phyloP scores from a whole-genome alignment of 2,329 filamentous ascomycete species.

The Fusarium anthophilum region DNA sequence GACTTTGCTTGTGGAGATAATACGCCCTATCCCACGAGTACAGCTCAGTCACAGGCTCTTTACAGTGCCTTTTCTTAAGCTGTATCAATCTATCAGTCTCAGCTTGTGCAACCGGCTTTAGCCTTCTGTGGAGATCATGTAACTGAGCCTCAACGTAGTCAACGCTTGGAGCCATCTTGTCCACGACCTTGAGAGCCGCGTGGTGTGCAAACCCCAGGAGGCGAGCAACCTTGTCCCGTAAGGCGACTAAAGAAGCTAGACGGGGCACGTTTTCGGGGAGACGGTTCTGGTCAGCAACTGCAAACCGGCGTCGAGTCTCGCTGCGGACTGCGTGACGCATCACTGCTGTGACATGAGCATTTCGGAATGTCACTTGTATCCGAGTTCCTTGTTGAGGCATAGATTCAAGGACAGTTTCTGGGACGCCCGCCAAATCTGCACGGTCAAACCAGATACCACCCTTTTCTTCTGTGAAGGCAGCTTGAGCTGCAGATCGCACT shows the following conservation, averaged over 20 bases:
- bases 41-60: background rate
- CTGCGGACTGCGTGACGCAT: background rate
- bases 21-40: background rate
- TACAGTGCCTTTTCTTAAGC: background rate
- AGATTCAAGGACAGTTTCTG: rapidly evolving
- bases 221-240: background rate
- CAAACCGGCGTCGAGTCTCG: background rate
- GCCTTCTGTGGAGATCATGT: background rate
- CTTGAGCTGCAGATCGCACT: background rate
- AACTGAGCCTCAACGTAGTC: background rate
- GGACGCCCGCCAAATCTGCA: background rate
- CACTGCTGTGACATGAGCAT: background rate
- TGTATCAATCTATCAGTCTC: background rate
- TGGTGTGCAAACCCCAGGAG: background rate
- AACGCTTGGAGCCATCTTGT: background rate
- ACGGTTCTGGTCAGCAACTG: background rate
- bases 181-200: background rate
- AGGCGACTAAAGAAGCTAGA: background rate
- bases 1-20: background rate
- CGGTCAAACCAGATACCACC: background rate
- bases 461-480: background rate
- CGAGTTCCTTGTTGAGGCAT: background rate
- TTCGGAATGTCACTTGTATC: background rate
- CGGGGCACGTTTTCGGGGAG: background rate
- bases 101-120: background rate